Base-by-base conservation (phyloP, 164 flowering plant genomes). In the Tinospora cordifolia region DNA sequence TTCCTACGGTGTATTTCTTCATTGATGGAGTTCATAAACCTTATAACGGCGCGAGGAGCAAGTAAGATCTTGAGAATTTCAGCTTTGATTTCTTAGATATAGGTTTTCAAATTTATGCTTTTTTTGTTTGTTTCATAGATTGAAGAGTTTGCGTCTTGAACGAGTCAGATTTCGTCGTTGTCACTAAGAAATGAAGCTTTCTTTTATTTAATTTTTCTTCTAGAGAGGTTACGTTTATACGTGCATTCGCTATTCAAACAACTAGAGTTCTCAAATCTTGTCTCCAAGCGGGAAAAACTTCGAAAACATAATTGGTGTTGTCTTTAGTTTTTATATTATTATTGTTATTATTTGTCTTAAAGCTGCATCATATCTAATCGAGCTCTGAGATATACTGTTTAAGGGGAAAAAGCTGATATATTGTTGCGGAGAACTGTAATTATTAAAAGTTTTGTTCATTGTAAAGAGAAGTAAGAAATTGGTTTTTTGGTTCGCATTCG, bases 1-100 rank as follows among this genome's bases (percentile, higher is more conserved):
- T 87, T 73, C 97, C 98, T 5, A 91, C 98, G n/a, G 71, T 93
- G 13, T 77, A 21, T 26, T 90, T 93, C 82, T 93, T 93, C 71
- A 65, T 85, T 19, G 97, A 93, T 74, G 97, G 98, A 13, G 89
- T 79, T 75, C 96, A 86, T 74, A 89, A 81, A 83, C 79, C 86
- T 15, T 93, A 91, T 57, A n/a, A 78, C 40, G 95, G 96, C 21
- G 88, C 76, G 11, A 81, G 91, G 58, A 86, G 74, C 77, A 91
- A 88, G 98, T 91, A 84, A 74, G 71, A 58, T 34, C 59, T 0
- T 58, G 7, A 11, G 15, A 13, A 64, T 47, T 5, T 68, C 24
- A 0, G 47, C 47, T 2, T 62, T 54, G 10, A 13, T 44, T 65
- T 27, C 19, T 25, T 39, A 24, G 6, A 12, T 59, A 38, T 67